Conservation (phyloP, 768 basidiomycete species). For the Solioccasus polychromus region DNA sequence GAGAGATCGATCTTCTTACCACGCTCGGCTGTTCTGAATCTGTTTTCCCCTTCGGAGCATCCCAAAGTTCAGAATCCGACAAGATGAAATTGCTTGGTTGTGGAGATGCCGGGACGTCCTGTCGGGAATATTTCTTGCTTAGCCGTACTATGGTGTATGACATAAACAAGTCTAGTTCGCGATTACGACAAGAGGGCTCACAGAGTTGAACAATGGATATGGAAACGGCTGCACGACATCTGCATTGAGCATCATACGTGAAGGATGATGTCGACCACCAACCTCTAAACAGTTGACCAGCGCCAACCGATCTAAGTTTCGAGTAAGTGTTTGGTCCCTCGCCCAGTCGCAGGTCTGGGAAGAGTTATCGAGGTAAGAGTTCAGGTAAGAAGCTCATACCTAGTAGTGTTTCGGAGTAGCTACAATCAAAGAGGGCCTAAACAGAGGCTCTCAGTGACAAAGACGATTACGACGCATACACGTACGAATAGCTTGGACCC, state of each 20-base stretch:
- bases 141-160: not conserved
- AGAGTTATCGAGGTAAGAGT: too few relatives aligned
- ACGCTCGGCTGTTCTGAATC: not conserved
- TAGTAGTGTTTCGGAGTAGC: slow-evolving; percentile 12
- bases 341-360: slow-evolving; percentile 6
- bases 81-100: not conserved
- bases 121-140: not conserved
- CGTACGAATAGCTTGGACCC: slow-evolving; percentile 7
- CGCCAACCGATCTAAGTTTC: not conserved
- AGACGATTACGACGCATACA: not conserved
- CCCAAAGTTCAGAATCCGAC: not conserved
- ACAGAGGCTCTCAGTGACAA: not conserved
- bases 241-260: not conserved
- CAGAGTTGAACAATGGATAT: not conserved
- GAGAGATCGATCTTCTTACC: not conserved
- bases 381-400: too few relatives aligned
- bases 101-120: not conserved
- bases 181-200: not conserved
- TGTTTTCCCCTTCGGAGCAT: not conserved
- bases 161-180: too few relatives aligned
- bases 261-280: not conserved
- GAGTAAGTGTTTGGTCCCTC: not conserved
- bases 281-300: not conserved
- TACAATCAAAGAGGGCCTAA: slow-evolving; percentile 15
- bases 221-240: not conserved